Percentiles rank a stretch among this genome's conserved stretches.
Conservation (phyloP, 2,329 filamentous ascomycete species). For the Penicillium sp. region DNA sequence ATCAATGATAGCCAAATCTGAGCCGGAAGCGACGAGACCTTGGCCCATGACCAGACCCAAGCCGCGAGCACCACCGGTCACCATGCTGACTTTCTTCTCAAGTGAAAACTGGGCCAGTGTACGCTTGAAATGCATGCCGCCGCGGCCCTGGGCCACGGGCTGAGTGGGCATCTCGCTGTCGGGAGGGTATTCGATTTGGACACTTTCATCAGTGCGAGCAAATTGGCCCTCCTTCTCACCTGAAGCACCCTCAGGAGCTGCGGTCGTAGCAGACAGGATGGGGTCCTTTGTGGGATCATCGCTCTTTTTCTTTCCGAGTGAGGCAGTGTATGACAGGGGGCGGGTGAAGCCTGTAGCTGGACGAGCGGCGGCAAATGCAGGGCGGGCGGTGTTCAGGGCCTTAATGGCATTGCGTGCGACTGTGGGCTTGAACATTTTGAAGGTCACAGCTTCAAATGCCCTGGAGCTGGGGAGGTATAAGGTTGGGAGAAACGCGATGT, state of each 20-base stretch:
- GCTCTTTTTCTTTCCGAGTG: constrained; percentile 26
- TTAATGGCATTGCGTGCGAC: constrained; percentile 27
- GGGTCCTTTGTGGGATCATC: constrained; percentile 28
- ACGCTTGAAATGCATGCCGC: constrained; percentile 77
- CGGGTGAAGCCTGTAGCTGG: constrained; percentile 22
- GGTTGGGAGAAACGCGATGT: not conserved
- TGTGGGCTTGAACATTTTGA: constrained; percentile 30
- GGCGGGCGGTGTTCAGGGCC: constrained; percentile 15
- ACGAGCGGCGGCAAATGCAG: constrained; percentile 8
- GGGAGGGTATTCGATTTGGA: constrained; percentile 74
- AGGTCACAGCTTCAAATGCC: not conserved
- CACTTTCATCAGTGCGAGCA: constrained; percentile 74
- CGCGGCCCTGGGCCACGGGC: constrained; percentile 68
- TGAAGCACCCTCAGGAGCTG: constrained; percentile 30
- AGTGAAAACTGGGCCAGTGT: constrained; percentile 84
- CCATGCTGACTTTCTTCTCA: constrained; percentile 75
- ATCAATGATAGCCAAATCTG: constrained; percentile 87
- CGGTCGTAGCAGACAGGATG: constrained; percentile 27
- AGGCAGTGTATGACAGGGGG: constrained; percentile 30
- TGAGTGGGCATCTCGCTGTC: constrained; percentile 70
- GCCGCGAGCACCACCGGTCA: constrained; percentile 87
- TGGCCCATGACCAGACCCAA: constrained; percentile 91
- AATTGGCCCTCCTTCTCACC: constrained; percentile 61
- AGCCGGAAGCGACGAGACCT: constrained; percentile 82
- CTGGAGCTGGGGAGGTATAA: not conserved